These are phyloP conservation scores for Xylaria telfairii DNA, from an alignment of 495 filamentous ascomycete species.

Conservation along the genomic window DNA sequence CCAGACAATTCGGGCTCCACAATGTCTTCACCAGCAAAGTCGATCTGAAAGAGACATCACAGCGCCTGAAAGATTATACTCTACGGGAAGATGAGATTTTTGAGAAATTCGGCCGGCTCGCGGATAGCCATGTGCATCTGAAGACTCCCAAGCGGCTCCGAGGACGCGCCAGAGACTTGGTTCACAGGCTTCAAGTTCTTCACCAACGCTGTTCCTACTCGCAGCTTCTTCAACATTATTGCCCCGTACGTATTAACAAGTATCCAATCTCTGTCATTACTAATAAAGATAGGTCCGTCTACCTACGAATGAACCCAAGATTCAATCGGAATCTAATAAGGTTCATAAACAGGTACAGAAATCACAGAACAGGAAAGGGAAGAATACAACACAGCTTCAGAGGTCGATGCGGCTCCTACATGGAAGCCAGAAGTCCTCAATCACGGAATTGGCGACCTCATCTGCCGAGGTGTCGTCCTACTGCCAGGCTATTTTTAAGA, in stretches of 20 bases:
- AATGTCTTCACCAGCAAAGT: slow-evolving; percentile 83
- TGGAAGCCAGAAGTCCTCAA: slow-evolving; percentile 30
- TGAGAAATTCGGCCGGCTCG: slow-evolving; percentile 39
- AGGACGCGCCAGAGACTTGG: slow-evolving; percentile 62
- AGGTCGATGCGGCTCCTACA: slow-evolving; percentile 19
- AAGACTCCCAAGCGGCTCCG: slow-evolving; percentile 80
- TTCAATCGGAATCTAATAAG: slow-evolving; percentile 14
- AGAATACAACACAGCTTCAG: slow-evolving; percentile 25
- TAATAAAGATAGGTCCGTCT: slow-evolving; percentile 5
- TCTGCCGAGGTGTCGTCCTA: slow-evolving; percentile 80
- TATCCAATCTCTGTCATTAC: background rate
- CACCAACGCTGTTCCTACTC: slow-evolving; percentile 79
- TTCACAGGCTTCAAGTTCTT: slow-evolving; percentile 69
- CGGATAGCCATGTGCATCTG: slow-evolving; percentile 24
- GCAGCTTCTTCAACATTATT: slow-evolving; percentile 79
- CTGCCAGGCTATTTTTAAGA: slow-evolving; percentile 76
- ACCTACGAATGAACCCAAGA: slow-evolving; percentile 12
- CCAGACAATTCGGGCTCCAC: slow-evolving; percentile 84
- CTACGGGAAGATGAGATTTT: slow-evolving; percentile 83
- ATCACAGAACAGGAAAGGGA: slow-evolving; percentile 17
- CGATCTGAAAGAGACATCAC: slow-evolving; percentile 66
- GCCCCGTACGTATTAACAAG: slow-evolving; percentile 57
- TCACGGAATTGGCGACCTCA: slow-evolving; percentile 77
- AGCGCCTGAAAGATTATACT: slow-evolving; percentile 81
- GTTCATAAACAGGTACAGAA: slow-evolving; percentile 24